Percentiles rank a stretch among this genome's conserved stretches.
Evolutionary conservation across 208 protist species (phyloP).

Genomic region (Acanthamoeba royreba): DNA sequence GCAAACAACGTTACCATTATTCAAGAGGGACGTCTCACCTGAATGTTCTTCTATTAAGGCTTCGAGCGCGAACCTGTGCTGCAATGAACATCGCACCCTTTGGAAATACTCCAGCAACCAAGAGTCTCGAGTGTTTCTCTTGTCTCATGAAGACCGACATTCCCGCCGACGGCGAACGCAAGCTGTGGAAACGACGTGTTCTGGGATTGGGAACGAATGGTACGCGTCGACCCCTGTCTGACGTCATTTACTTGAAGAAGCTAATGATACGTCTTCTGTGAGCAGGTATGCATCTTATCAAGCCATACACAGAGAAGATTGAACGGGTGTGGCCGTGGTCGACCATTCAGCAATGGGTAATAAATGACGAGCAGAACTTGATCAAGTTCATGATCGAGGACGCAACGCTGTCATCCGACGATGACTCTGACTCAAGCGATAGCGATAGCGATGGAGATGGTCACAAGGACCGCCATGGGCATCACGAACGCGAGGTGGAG

Average conservation of each 20-base stretch:
- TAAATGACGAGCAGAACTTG: conserved; percentile 33
- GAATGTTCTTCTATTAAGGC: not conserved
- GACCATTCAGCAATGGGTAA: conserved; percentile 23
- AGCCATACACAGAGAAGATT: not conserved
- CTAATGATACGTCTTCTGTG: not conserved
- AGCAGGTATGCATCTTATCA: not conserved
- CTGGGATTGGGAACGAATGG: not conserved
- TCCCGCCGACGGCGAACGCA: not conserved
- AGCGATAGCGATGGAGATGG: not conserved
- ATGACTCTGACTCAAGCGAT: not conserved
- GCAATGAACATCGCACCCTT: not conserved
- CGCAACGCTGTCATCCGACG: not conserved
- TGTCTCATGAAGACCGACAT: conserved; percentile 40
- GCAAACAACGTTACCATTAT: too few relatives aligned
- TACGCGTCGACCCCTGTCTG: not conserved
- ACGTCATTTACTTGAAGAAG: not conserved
- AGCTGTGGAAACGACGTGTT: conserved; percentile 23
- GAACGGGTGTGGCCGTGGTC: not conserved
- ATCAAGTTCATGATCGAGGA: conserved; percentile 46
- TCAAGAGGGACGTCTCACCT: not conserved
- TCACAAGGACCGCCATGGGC: not conserved
- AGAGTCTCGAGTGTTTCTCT: conserved; percentile 12
- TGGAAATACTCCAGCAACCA: not conserved
- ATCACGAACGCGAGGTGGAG: not conserved
- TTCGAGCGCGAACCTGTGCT: not conserved